Percentiles rank a stretch among this genome's conserved stretches.
Evolutionary conservation across 1,139 yeast genomes (phyloP).

Genomic region (Candida frijolesensis): DNA sequence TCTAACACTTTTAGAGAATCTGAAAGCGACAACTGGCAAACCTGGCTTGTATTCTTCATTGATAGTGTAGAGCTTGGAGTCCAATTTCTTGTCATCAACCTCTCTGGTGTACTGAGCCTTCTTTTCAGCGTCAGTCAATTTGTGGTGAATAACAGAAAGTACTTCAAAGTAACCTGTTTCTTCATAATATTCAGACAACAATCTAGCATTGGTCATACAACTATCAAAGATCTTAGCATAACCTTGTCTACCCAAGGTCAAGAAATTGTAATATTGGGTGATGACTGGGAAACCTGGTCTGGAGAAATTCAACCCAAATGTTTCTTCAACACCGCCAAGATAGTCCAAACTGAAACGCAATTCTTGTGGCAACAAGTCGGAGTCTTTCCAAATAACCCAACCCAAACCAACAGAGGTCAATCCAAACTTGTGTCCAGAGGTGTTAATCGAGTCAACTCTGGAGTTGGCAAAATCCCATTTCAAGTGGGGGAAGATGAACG

Average conservation of each 20-base stretch:
- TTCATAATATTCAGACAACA: conserved; percentile 66
- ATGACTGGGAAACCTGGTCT: conserved; percentile 92
- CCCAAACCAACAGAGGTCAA: conserved; percentile 89
- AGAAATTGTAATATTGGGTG: conserved; percentile 82
- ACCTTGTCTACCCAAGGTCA: conserved; percentile 71
- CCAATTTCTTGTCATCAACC: conserved; percentile 8
- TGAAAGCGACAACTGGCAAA: conserved; percentile 88
- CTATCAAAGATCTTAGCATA: conserved; percentile 62
- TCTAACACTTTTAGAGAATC: conserved; percentile 60
- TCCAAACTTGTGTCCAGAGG: conserved; percentile 96
- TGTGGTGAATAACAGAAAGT: conserved; percentile 75
- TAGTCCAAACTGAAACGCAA: conserved; percentile 76
- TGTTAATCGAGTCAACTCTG: conserved; percentile 81
- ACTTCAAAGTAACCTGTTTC: conserved; percentile 70
- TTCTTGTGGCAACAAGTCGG: conserved; percentile 62
- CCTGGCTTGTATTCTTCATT: conserved; percentile 66
- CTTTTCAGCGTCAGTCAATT: conserved; percentile 22
- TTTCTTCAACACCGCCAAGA: conserved; percentile 87
- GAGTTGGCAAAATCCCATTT: conserved; percentile 81
- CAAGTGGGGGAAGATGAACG: conserved; percentile 73
- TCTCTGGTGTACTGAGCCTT: conserved; percentile 23
- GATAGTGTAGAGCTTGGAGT: conserved; percentile 11
- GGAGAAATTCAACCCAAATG: conserved; percentile 84
- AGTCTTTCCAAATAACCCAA: conserved; percentile 85
- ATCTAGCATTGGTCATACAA: conserved; percentile 69